Evolutionary conservation across 1,284 basidiomycete genomes (phyloP), one percentile per base, ranked within the genome.

Genomic region (Leccinum pachyderme): DNA sequence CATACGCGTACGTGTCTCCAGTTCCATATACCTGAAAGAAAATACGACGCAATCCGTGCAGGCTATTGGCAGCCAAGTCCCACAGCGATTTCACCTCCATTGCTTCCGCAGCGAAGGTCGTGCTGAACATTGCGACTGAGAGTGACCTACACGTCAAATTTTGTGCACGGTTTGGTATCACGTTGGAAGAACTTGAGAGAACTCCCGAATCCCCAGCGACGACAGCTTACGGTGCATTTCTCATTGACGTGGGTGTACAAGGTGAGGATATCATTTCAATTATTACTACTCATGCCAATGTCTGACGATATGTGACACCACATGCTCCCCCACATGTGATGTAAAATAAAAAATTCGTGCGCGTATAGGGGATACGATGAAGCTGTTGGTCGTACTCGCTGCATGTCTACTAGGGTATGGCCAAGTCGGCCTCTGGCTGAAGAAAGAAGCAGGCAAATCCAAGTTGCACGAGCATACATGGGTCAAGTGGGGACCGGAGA

Each of bases 361-460:
- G 47, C 25, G 11, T 47, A 7, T 27, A 88, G 84, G 93, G 4
- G 91, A 94, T 66, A 72, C 83, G 12, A 81, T 86, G 28, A 87
- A 85, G 58, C 74, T 95, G 11, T 72, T 91, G 24, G 86, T 97
- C 68, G 91, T 92, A 0, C 81, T 95, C 2, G 84, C 89, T 15
- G 88, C 91, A 5, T 98, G 95, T 69, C 77, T 97, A 12, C 74
- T 97, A 0, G 95, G 95, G 0, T 98, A 98, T 66, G 95, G 93
- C n/a, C 92, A 97, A 70, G 91, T 96, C 0, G 95, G 94, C 0
- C 74, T 92, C 41, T 95, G 84, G 88, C 74, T 91, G 47, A 81
- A 81, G 70, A 80, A 76, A 49, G 78, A 87, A 58, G 78, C 84
- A 1, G 62, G 67, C 22, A 68, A 70, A 31, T 77, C 78, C 2